phyloP scores from a whole-genome alignment of 2,329 filamentous ascomycete species.

The Teratosphaeria zuluensis region DNA sequence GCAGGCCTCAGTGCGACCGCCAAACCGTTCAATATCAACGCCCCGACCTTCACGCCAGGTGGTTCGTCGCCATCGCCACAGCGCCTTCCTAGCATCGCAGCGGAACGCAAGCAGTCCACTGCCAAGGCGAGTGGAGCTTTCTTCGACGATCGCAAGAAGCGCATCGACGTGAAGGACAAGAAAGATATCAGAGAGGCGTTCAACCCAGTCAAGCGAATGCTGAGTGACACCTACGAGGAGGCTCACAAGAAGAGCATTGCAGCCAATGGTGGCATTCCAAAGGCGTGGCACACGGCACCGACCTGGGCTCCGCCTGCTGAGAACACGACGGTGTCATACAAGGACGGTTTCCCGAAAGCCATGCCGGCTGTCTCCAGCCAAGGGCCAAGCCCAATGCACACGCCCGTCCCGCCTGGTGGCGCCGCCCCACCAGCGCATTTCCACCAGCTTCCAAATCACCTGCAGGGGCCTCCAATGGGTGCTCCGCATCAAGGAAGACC shows the following conservation, averaged over 20 bases:
- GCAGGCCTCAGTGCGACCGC: conserved; percentile 49
- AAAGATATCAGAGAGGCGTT: conserved; percentile 46
- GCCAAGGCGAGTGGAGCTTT: conserved; percentile 5
- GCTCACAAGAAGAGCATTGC: conserved; percentile 51
- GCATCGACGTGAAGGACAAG: conserved; percentile 10
- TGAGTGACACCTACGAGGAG: conserved; percentile 46
- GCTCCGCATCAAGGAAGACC: conserved; percentile 66
- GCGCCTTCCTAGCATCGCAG: conserved; percentile 17
- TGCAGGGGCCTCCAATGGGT: conserved; percentile 63
- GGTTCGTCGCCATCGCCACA: conserved; percentile 62
- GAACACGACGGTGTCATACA: conserved; percentile 68
- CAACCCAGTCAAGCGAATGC: conserved; percentile 57
- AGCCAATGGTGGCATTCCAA: conserved; percentile 72
- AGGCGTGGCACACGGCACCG: conserved; percentile 72
- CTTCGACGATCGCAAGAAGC: conserved; percentile 4
- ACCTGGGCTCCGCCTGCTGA: conserved; percentile 59
- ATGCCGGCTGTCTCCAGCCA: conserved; percentile 34
- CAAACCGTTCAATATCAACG: conserved; percentile 77
- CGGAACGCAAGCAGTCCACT: conserved; percentile 15
- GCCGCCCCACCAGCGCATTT: conserved; percentile 60
- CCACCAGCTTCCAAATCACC: conserved; percentile 72
- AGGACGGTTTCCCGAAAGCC: conserved; percentile 64
- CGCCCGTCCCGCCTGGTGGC: conserved; percentile 46
- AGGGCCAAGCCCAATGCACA: conserved; percentile 55
- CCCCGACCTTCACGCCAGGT: conserved; percentile 70